A percentile compares a stretch with the other conserved stretches of the same genome.
Evolutionary conservation across 2,329 filamentous ascomycete genomes (phyloP).

Genomic region (Dactylellina sp.): DNA sequence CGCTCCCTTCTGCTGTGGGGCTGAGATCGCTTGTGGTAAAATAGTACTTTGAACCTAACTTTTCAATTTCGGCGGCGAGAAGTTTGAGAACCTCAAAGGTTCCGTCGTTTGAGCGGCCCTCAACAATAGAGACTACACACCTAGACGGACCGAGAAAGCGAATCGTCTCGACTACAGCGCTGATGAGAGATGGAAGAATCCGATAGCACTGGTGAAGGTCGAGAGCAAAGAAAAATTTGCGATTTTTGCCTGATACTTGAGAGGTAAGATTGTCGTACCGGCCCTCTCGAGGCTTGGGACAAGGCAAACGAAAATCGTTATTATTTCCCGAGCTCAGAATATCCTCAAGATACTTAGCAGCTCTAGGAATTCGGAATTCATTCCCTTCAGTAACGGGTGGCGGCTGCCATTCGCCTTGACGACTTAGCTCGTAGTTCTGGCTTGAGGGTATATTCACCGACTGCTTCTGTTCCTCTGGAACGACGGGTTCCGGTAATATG

Average conservation of each 20-base stretch:
- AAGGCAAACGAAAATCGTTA: neutral
- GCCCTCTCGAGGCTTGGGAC: neutral
- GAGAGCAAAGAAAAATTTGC: constrained; percentile 5
- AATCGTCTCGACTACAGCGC: neutral
- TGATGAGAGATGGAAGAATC: neutral
- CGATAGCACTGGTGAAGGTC: neutral
- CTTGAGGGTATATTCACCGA: too few relatives aligned
- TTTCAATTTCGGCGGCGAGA: neutral
- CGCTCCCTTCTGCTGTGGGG: neutral
- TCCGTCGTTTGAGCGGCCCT: neutral
- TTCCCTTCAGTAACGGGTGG: too few relatives aligned
- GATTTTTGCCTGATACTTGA: neutral
- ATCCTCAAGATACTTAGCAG: too few relatives aligned
- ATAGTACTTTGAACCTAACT: constrained; percentile 1
- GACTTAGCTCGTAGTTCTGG: too few relatives aligned
- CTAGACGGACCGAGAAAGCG: neutral
- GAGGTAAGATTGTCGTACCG: neutral
- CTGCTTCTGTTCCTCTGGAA: too few relatives aligned
- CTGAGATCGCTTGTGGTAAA: neutral
- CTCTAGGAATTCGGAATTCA: too few relatives aligned
- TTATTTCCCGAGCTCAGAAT: neutral
- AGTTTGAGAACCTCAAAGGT: constrained; percentile 3
- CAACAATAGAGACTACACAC: neutral
- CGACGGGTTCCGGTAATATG: too few relatives aligned
- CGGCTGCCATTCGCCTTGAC: too few relatives aligned